Evolutionary conservation across 371 early-diverging fungal genomes (phyloP).

Genomic region (Lichtheimia hyalospora): DNA sequence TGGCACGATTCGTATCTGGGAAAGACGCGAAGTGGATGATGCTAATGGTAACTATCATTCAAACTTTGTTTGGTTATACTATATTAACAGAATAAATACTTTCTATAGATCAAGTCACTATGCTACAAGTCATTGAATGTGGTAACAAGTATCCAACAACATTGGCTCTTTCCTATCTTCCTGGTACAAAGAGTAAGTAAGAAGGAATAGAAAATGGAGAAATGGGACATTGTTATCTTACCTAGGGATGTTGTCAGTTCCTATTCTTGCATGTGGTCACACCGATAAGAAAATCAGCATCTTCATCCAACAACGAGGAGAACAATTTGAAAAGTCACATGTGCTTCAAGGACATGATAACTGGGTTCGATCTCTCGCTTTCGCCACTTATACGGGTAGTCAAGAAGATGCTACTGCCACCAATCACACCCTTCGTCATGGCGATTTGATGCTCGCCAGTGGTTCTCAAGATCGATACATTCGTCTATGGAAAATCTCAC

Average conservation of each 20-base stretch:
- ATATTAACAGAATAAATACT: not conserved
- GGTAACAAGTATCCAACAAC: constrained; percentile 72
- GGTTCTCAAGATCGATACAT: constrained; percentile 93
- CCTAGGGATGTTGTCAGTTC: constrained; percentile 32
- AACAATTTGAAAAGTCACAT: constrained; percentile 58
- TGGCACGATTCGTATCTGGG: constrained; percentile 79
- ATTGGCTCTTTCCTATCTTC: constrained; percentile 71
- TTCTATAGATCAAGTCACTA: constrained; percentile 6
- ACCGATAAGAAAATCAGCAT: constrained; percentile 75
- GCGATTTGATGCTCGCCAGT: constrained; percentile 86
- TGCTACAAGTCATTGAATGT: constrained; percentile 67
- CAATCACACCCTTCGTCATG: constrained; percentile 59
- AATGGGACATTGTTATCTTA: not conserved
- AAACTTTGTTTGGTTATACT: not conserved
- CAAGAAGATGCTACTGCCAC: constrained; percentile 22
- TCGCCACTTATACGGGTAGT: constrained; percentile 60
- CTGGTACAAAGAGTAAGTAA: constrained; percentile 53
- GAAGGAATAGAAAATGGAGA: too few species aligned
- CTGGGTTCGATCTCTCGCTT: constrained; percentile 87
- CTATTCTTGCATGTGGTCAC: constrained; percentile 73
- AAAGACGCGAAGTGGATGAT: constrained; percentile 50
- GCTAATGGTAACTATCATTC: constrained; percentile 27
- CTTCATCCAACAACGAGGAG: constrained; percentile 42
- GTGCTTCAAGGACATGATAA: constrained; percentile 88
- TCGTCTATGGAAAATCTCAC: constrained; percentile 85